A percentile compares a stretch with the other conserved stretches of the same genome.
These are phyloP conservation scores for Camellia sinensis DNA, from an alignment of 148 eudicot genomes.

Conservation along the genomic window DNA sequence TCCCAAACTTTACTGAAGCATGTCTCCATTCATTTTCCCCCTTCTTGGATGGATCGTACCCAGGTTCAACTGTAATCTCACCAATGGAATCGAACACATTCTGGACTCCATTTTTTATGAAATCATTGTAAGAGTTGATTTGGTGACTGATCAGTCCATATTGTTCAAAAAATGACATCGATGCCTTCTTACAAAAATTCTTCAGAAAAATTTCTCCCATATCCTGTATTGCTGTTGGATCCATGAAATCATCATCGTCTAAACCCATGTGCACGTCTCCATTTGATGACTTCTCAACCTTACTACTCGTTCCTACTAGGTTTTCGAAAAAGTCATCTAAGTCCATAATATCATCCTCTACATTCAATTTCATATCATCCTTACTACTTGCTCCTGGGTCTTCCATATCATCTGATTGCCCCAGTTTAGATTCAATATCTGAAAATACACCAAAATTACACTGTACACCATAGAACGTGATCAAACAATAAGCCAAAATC, in stretches of 20 bases:
- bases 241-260: constrained; percentile 44
- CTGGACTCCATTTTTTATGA: constrained; percentile 61
- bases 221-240: constrained; percentile 32
- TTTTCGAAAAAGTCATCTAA: constrained; percentile 44
- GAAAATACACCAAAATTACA: neutral
- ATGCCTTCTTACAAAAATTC: constrained; percentile 64
- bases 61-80: constrained; percentile 68
- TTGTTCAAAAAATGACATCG: constrained; percentile 62
- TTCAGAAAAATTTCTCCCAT: constrained; percentile 49
- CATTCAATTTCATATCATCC: constrained; percentile 33
- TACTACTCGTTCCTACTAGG: constrained; percentile 50
- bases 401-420: constrained; percentile 18
- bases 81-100: constrained; percentile 60
- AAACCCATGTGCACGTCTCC: constrained; percentile 36
- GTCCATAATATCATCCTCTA: constrained; percentile 28
- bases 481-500: neutral
- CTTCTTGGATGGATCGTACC: constrained; percentile 80
- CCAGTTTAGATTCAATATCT: constrained; percentile 27
- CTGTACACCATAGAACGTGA: neutral
- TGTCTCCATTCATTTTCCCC: constrained; percentile 73
- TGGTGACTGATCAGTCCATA: constrained; percentile 89
- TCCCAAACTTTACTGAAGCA: constrained; percentile 68
- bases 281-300: constrained; percentile 37
- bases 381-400: constrained; percentile 39
- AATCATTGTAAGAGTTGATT: constrained; percentile 80